Conservation (phyloP, 768 basidiomycete species). For the Zangia roseola region DNA sequence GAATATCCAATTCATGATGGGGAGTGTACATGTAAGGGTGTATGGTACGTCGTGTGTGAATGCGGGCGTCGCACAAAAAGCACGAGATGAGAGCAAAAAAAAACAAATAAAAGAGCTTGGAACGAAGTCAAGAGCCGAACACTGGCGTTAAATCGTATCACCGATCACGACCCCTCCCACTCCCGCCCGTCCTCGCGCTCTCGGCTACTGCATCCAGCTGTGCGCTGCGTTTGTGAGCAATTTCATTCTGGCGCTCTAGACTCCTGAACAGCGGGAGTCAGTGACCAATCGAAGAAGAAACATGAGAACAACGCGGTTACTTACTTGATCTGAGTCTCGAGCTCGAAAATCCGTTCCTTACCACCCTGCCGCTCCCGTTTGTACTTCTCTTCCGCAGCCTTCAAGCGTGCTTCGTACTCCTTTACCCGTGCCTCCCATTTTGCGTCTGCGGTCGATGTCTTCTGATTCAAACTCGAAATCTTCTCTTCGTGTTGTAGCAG, state of each 20-base stretch:
- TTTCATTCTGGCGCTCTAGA: slow-evolving; percentile 72
- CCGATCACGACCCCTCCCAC: slow-evolving; percentile 20
- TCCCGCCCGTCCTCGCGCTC: slow-evolving; percentile 13
- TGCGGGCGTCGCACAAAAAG: slow-evolving; percentile 14
- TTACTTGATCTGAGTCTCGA: slow-evolving; percentile 74
- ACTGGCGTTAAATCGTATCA: slow-evolving; percentile 4
- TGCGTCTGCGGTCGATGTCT: slow-evolving; percentile 66
- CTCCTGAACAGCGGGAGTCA: slow-evolving; percentile 43
- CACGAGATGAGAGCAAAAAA: slow-evolving; percentile 3
- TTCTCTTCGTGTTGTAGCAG: slow-evolving; percentile 82
- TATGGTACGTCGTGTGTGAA: slow-evolving; percentile 18
- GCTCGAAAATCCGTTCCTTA: slow-evolving; percentile 78
- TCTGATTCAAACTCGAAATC: slow-evolving; percentile 69
- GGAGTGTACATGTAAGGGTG: slow-evolving; percentile 8
- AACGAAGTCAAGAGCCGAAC: background rate
- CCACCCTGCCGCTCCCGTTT: slow-evolving; percentile 93
- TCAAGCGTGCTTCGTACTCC: slow-evolving; percentile 82
- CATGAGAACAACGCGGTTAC: slow-evolving; percentile 36
- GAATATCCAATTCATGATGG: no score
- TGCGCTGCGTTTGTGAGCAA: slow-evolving; percentile 69
- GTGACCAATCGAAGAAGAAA: slow-evolving; percentile 1
- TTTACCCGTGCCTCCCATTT: slow-evolving; percentile 97
- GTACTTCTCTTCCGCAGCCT: slow-evolving; percentile 85
- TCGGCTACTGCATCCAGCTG: slow-evolving; percentile 36
- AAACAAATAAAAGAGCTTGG: background rate